Conservation (phyloP, 192 early-diverging fungal species). For the Coemansia sp. region DNA sequence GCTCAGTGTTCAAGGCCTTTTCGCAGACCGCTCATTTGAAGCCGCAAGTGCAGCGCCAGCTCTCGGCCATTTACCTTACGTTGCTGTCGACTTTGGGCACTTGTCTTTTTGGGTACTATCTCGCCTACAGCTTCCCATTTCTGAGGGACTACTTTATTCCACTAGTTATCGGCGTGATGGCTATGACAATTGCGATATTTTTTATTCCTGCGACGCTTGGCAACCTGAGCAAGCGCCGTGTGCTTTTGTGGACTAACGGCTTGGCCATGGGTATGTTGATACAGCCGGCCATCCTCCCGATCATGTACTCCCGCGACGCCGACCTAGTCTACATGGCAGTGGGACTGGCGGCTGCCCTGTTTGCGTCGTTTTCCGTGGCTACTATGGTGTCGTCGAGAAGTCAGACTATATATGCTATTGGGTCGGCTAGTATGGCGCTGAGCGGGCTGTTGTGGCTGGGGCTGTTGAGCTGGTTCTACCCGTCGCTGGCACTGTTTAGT, state of each 20-base stretch:
- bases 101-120: conserved; percentile 23
- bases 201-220: conserved; percentile 13
- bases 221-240: conserved; percentile 25
- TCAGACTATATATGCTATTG: conserved; percentile 29
- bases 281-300: conserved; percentile 6
- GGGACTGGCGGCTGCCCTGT: conserved; percentile 15
- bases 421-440: conserved; percentile 14
- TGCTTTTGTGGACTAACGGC: conserved; percentile 21
- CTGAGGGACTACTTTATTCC: not conserved
- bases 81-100: conserved; percentile 12
- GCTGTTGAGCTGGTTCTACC: conserved; percentile 25
- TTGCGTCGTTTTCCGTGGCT: conserved; percentile 33
- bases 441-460: conserved; percentile 20
- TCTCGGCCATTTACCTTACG: conserved; percentile 30
- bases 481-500: conserved; percentile 13
- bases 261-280: conserved; percentile 14
- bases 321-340: conserved; percentile 28
- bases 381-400: conserved; percentile 22
- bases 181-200: not conserved
- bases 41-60: conserved; percentile 26
- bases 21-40: conserved; percentile 25
- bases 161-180: not conserved
- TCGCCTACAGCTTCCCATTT: conserved; percentile 4
- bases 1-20: conserved; percentile 17
- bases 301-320: conserved; percentile 15